Conservation (phyloP, 768 basidiomycete genomes). For the Naganishia antarctica region DNA sequence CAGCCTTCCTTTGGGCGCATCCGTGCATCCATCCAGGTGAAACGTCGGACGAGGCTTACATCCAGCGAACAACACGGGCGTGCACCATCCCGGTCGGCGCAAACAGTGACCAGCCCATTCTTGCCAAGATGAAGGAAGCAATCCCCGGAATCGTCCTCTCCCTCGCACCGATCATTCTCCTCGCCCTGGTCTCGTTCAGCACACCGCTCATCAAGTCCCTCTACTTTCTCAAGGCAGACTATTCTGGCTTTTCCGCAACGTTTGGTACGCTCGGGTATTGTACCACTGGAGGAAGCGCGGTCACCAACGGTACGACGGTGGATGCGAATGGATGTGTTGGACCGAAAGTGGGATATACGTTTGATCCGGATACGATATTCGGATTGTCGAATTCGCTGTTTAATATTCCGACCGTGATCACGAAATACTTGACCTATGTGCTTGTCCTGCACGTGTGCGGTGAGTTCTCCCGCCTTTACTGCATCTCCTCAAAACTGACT, state of each 20-base stretch:
- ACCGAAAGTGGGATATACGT: constrained; percentile 77
- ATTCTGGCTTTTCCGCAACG: constrained; percentile 59
- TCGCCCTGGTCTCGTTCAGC: constrained; percentile 82
- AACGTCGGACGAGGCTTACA: no score
- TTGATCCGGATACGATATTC: constrained; percentile 75
- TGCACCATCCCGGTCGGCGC: no score
- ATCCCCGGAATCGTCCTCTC: constrained; percentile 85
- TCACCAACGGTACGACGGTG: constrained; percentile 41
- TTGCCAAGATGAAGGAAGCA: neutral
- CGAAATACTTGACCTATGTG: constrained; percentile 93
- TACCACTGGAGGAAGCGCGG: constrained; percentile 53
- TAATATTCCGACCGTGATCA: constrained; percentile 71
- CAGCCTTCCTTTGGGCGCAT: no score
- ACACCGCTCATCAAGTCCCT: constrained; percentile 84
- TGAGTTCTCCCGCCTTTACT: constrained; percentile 7
- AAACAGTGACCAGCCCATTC: neutral
- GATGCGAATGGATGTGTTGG: constrained; percentile 62
- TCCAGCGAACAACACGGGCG: no score
- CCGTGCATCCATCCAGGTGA: no score
- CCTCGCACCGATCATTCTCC: constrained; percentile 67
- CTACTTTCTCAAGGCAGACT: constrained; percentile 64
- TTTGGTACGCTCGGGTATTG: constrained; percentile 93
- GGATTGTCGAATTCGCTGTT: constrained; percentile 60
- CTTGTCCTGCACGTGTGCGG: constrained; percentile 85
- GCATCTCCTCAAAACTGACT: neutral